Evolutionary conservation across 2,329 filamentous ascomycete genomes (phyloP).

Genomic region (Escovopsis sp.): DNA sequence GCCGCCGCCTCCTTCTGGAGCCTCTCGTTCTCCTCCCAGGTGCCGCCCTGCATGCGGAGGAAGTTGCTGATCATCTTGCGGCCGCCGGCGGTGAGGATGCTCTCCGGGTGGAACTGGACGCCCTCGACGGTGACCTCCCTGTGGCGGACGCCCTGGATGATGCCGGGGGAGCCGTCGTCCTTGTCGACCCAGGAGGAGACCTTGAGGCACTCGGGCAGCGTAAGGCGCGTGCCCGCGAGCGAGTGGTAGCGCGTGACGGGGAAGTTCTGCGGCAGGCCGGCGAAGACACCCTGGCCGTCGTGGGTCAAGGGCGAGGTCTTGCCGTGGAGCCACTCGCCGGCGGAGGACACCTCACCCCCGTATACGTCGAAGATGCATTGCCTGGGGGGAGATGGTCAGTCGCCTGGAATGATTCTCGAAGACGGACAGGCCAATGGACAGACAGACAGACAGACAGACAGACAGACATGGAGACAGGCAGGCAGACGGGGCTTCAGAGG

Average conservation of each 20-base stretch:
- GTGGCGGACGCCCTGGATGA: conserved; percentile 95
- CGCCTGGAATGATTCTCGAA: not conserved
- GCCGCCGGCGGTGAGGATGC: conserved; percentile 82
- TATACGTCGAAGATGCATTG: conserved; percentile 95
- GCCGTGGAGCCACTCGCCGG: conserved; percentile 90
- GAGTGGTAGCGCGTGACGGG: conserved; percentile 94
- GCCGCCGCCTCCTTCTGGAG: conserved; percentile 19
- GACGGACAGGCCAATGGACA: not conserved
- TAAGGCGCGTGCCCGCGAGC: conserved; percentile 78
- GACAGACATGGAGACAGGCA: no score
- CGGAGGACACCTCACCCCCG: conserved; percentile 79
- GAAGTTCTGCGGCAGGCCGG: conserved; percentile 61
- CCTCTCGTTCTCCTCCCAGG: conserved; percentile 68
- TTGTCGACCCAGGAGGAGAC: conserved; percentile 78
- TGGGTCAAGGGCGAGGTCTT: conserved; percentile 88
- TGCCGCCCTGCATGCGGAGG: conserved; percentile 71
- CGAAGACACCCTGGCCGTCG: conserved; percentile 84
- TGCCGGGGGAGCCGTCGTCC: conserved; percentile 60
- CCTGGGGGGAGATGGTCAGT: conserved; percentile 21
- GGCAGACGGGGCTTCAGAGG: no score
- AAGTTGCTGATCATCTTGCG: conserved; percentile 89
- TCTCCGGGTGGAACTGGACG: conserved; percentile 96
- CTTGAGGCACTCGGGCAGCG: conserved; percentile 71
- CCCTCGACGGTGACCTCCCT: conserved; percentile 85
- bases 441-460: no score